Conservation (phyloP, 768 basidiomycete genomes). For the Rubroboletus satanas region DNA sequence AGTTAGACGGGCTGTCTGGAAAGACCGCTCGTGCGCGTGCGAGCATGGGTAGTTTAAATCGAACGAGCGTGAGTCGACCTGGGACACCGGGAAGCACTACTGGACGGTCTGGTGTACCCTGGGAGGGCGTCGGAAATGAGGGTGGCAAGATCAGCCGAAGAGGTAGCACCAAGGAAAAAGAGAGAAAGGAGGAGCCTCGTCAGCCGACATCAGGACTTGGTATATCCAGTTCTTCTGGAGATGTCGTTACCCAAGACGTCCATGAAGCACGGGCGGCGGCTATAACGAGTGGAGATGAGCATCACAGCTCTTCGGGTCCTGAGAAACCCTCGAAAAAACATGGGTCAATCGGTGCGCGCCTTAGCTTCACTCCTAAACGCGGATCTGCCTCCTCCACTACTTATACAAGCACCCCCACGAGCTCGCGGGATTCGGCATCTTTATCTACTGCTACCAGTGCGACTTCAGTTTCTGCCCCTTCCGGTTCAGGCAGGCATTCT, state of each 20-base stretch:
- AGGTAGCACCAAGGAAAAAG: constrained; percentile 42
- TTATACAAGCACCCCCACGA: constrained; percentile 75
- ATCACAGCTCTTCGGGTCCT: constrained; percentile 38
- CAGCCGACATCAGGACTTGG: constrained; percentile 31
- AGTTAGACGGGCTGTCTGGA: constrained; percentile 83
- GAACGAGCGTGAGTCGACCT: constrained; percentile 64
- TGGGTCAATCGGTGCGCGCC: constrained; percentile 50
- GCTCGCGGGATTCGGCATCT: constrained; percentile 84
- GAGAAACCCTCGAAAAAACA: constrained; percentile 73
- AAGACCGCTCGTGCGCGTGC: constrained; percentile 74
- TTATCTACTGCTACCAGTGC: constrained; percentile 74
- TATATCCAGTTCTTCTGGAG: constrained; percentile 34
- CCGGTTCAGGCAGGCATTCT: constrained; percentile 68
- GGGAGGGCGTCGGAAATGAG: constrained; percentile 62
- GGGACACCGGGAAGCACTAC: constrained; percentile 68
- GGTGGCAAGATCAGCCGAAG: constrained; percentile 36
- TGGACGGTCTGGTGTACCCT: constrained; percentile 47
- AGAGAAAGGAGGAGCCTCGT: constrained; percentile 38
- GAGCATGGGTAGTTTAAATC: constrained; percentile 70
- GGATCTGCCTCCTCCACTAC: constrained; percentile 88
- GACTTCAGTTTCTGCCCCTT: constrained; percentile 63
- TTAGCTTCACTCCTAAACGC: constrained; percentile 81
- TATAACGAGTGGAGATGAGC: constrained; percentile 56
- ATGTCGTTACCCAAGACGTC: constrained; percentile 35
- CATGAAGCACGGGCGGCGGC: constrained; percentile 41